Evolutionary conservation across 83 land plant species (phyloP), one percentile per base, ranked within the genome.

Genomic region (Thuja plicata): DNA sequence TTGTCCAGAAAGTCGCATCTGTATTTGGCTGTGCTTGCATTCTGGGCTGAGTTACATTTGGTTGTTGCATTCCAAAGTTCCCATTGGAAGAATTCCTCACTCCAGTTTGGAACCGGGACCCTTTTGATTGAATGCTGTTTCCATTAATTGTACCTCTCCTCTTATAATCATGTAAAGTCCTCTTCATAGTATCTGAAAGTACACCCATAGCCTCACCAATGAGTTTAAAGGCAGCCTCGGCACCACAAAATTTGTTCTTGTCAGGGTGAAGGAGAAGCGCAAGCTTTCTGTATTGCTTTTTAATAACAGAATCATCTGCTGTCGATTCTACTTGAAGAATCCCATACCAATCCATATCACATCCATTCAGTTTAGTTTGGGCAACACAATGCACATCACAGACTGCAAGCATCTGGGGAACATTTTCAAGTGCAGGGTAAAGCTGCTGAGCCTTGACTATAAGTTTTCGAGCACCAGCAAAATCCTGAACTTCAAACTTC

Each of bases 211-310:
- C 98, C 6, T 96, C 96, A 3, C 88, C 52, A 41, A 94, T 90
- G 79, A 94, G 90, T 70, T 90, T 88, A 70, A 93, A 93, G 30
- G 95, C 97, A 11, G 89, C 87, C 76, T 94, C 96, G 9, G 96
- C 94, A 30, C 91, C 92, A 9, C 91, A 57, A 27, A 91, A 43
- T 19, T 84, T 79, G 89, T 95, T 95, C 87, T 84, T 87, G 37
- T 93, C 93, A 11, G 96, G 95, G 78, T 92, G 94, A 21, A 96
- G 94, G 3, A 93, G 89, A 7, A 98, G 96, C 37, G 99, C 99
- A 74, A 99, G 95, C 94, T 94, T 96, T 62, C 99, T 90, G 88
- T 95, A 97, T 88, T 99, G 99, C 90, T 94, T 95, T 95, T 92
- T 99, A 80, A 99, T 94, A 7, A 86, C 3, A 37, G 89, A 87